Evolutionary conservation across 176 grass and related monocot species (phyloP), one percentile per base, ranked within the genome.

Genomic region (Triticum monococcum): DNA sequence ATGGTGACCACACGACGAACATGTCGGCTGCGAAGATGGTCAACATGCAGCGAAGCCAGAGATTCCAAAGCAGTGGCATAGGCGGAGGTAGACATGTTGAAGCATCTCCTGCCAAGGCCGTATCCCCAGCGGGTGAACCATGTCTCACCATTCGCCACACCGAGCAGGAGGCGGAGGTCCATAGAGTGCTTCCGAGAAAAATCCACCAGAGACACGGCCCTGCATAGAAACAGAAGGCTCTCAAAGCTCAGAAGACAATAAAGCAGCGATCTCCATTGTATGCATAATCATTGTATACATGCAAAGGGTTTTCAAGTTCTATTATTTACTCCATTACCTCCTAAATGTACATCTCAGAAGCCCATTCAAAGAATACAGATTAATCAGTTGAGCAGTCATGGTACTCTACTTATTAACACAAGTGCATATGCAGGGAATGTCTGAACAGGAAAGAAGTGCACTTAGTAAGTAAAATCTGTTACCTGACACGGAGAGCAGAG

Each of bases 121-220:
- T 94, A 98, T n/a, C 88, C 96, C 96, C 96, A 98, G 57, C 94
- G 89, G 38, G 92, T 82, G 75, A 98, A 98, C 96, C 96, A 98
- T 60, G 96, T 84, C 32, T 86, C 85, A 14, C 93, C 89, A 7
- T 91, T 69, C 12, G 92, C 83, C 43, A 96, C 86, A 61, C 92
- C 84, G 3, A 92, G 86, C 78, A 98, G 85, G 61, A 98, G 93
- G 43, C 96, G 94, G 60, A 98, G 96, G 26, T 93, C 93, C 61
- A 98, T 67, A 77, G 82, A 89, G 23, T 31, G 81, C 72, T 94
- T 98, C 75, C 65, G 77, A 22, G 92, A 91, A 25, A 94, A 41
- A 83, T 98, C 96, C 28, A 94, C 93, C 86, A 96, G 70, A 54
- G 96, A 92, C 30, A 96, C 66, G 3, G 90, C 93, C 84, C 93